phyloP scores from a whole-genome alignment of 495 filamentous ascomycete genomes.

The Copromyces sp. region DNA sequence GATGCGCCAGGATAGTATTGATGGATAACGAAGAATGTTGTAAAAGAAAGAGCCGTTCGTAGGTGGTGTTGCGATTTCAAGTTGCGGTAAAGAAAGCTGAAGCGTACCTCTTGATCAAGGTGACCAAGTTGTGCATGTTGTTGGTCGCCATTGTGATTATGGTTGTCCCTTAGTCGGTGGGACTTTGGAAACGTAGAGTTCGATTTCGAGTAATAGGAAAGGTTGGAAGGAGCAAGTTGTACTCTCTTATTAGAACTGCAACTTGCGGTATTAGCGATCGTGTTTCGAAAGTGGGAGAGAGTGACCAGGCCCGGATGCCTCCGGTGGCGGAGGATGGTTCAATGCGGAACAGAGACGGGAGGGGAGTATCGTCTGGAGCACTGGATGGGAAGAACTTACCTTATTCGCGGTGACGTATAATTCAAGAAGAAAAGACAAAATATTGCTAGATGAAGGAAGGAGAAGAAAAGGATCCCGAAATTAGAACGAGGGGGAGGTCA shows the following conservation, averaged over 20 bases:
- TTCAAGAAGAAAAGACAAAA: not conserved
- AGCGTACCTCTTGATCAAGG: conserved; percentile 90
- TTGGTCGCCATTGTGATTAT: conserved; percentile 40
- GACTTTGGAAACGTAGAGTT: not conserved
- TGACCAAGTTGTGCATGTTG: conserved; percentile 93
- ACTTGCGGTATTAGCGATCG: not conserved
- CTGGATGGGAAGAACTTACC: not conserved
- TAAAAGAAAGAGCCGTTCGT: not conserved
- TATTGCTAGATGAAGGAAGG: not conserved
- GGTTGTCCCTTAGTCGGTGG: not conserved
- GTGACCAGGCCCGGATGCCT: not conserved
- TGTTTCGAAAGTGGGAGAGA: not conserved
- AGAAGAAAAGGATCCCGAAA: not conserved
- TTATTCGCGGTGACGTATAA: not conserved
- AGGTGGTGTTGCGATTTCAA: not conserved
- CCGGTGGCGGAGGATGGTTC: not conserved
- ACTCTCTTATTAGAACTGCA: not conserved
- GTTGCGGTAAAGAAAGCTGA: not conserved
- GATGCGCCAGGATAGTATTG: not conserved
- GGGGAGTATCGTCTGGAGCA: not conserved
- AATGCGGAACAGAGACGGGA: not conserved
- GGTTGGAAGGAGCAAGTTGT: not conserved
- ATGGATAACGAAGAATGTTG: not conserved
- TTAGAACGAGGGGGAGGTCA: not conserved
- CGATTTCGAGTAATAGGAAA: not conserved